Evolutionary conservation across 805 yeast species (phyloP), one percentile per base, ranked within the genome.

Genomic region (Kuraishia ogatae): DNA sequence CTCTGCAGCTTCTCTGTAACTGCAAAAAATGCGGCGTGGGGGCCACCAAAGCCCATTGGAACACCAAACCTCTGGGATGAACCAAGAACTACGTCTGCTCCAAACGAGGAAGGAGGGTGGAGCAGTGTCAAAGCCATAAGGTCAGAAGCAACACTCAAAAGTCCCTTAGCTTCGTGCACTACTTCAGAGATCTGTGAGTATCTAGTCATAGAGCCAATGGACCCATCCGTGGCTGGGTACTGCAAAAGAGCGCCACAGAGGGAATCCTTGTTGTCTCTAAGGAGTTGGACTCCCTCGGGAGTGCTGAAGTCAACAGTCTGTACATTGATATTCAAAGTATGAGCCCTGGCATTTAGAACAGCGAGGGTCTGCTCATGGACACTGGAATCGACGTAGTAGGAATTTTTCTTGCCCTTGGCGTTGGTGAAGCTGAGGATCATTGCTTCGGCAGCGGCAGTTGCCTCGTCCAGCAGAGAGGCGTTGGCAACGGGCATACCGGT

Each of bases 1-100:
- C 99, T 83, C 66, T 89, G 89, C 62, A 87, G 78, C 55, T 83
- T 79, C 57, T 84, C 82, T n/a, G 82, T 78, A 48, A 93, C 96
- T 8, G 98, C 89, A 63, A 94, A 92, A 73, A 89, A 94, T 0
- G 97, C 99, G 51, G 99, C 98, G 70, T 94, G 99, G 2, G 99
- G 99, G 21, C 99, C 99, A 65, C 99, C 99, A 67, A 84, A 94
- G 6, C 98, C 99, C 75, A 93, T 81, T 55, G 99, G 98, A 47
- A 93, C 97, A 65, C 99, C 99, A 63, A 94, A 90, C 70, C 99
- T 80, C 77, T 94, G 99, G 3, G 97, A 80, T 8, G 91, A 83
- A 51, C 99, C 99, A 50, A 94, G 75, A 1, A 87, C 97, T 53
- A 94, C 87, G 68, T 94, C 99, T 49, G 98, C 98, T 55, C 90